Percentiles rank a stretch among this genome's conserved stretches.
These are phyloP conservation scores for Atkinsonella hypoxylon DNA, from an alignment of 2,329 filamentous ascomycete genomes.

Conservation along the genomic window DNA sequence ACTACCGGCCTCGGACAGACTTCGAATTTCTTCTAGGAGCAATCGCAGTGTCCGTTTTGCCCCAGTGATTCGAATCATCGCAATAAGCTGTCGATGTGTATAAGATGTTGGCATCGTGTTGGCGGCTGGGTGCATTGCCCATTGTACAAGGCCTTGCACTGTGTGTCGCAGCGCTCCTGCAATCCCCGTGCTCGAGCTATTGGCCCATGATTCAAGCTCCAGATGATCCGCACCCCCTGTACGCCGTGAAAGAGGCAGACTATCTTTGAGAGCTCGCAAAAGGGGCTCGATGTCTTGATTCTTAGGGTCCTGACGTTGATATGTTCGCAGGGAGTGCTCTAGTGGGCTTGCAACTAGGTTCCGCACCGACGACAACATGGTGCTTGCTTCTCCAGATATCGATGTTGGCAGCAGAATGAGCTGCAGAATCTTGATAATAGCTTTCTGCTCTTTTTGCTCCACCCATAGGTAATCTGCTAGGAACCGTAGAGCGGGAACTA, in stretches of 20 bases:
- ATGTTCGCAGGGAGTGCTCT: constrained; percentile 52
- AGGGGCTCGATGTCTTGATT: constrained; percentile 61
- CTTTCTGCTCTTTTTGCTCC: constrained; percentile 52
- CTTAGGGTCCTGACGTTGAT: constrained; percentile 54
- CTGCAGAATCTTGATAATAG: constrained; percentile 60
- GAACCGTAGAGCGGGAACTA: constrained; percentile 62
- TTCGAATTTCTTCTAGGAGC: constrained; percentile 56
- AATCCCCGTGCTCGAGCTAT: constrained; percentile 42
- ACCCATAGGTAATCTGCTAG: constrained; percentile 59
- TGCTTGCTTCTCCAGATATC: constrained; percentile 57
- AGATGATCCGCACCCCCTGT: constrained; percentile 50
- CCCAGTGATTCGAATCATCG: constrained; percentile 48
- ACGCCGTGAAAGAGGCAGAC: constrained; percentile 44
- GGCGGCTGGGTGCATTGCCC: constrained; percentile 46
- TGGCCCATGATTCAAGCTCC: constrained; percentile 58
- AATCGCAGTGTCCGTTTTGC: constrained; percentile 46
- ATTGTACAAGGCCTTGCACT: constrained; percentile 51
- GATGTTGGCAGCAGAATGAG: constrained; percentile 59
- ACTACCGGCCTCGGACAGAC: constrained; percentile 46
- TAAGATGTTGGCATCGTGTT: constrained; percentile 52
- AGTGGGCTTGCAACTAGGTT: constrained; percentile 59
- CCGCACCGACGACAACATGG: constrained; percentile 60
- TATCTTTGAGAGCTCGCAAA: constrained; percentile 50
- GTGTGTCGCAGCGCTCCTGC: constrained; percentile 45
- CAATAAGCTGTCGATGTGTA: constrained; percentile 58